These are phyloP conservation scores for Auriscalpium orientale DNA, from an alignment of 768 basidiomycete species.

Conservation along the genomic window DNA sequence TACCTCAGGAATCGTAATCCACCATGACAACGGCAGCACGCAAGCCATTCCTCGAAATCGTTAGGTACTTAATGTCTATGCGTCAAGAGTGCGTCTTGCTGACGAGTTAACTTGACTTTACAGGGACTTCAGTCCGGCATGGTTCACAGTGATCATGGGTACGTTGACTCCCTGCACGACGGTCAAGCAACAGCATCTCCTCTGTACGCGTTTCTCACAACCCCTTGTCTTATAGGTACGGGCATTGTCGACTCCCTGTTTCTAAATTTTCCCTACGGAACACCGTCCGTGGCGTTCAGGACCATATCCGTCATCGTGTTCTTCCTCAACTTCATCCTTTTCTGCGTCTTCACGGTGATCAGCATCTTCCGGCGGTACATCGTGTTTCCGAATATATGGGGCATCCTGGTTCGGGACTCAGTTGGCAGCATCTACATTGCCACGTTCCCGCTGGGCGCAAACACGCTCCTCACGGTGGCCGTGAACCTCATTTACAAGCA, in stretches of 20 bases:
- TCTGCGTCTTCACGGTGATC: neutral
- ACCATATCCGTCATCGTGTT: neutral
- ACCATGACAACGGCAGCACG: no score
- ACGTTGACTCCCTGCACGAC: neutral
- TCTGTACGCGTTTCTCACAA: neutral
- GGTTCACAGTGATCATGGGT: neutral
- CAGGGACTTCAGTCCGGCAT: neutral
- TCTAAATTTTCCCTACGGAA: neutral
- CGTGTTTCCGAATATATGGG: neutral
- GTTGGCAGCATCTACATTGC: neutral
- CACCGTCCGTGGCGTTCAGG: neutral
- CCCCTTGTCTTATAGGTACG: neutral
- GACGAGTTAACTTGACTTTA: no score
- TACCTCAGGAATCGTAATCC: no score
- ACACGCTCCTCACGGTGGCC: neutral
- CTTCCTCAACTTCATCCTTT: neutral
- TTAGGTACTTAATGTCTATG: no score
- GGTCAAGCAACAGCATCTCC: no score
- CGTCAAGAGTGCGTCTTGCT: no score
- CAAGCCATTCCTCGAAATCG: no score
- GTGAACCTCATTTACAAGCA: neutral
- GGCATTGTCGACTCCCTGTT: neutral
- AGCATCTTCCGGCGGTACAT: neutral
- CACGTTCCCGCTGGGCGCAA: neutral
- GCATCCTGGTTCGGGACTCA: neutral